These are phyloP conservation scores for Coemansia sp. DNA, from an alignment of 192 early-diverging fungal species.

Conservation along the genomic window DNA sequence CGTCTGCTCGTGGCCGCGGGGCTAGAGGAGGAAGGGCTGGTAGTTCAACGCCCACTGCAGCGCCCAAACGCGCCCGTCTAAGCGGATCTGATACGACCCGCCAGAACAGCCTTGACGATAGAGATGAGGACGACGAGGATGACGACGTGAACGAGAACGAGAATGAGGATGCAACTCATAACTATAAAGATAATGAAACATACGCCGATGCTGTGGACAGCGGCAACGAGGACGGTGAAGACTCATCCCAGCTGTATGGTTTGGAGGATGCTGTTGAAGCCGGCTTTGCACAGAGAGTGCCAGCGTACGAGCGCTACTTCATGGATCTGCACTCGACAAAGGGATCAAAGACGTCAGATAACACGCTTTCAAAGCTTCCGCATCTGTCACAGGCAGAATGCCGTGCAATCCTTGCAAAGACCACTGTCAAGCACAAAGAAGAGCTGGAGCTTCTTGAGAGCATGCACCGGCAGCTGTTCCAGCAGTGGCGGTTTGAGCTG, in stretches of 20 bases:
- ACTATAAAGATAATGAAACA: neutral
- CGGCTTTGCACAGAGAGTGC: conserved; percentile 24
- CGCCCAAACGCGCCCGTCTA: conserved; percentile 6
- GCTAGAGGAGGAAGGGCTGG: conserved; percentile 7
- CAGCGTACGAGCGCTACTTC: conserved; percentile 79
- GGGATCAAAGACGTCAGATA: conserved; percentile 75
- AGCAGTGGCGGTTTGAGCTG: conserved; percentile 90
- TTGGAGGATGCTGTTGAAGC: conserved; percentile 15
- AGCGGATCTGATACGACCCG: neutral
- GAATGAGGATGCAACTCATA: conserved; percentile 5
- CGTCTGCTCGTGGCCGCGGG: conserved; percentile 21
- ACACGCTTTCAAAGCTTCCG: conserved; percentile 82
- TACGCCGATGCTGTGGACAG: neutral
- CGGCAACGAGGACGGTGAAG: conserved; percentile 10
- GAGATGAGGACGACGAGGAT: conserved; percentile 13
- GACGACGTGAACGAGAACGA: conserved; percentile 27
- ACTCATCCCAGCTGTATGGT: conserved; percentile 1
- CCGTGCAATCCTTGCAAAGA: conserved; percentile 54
- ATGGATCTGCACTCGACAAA: conserved; percentile 62
- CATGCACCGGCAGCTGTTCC: conserved; percentile 68
- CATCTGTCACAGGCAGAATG: conserved; percentile 74
- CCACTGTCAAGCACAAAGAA: conserved; percentile 62
- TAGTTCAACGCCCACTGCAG: neutral
- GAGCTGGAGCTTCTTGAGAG: conserved; percentile 61
- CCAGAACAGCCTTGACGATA: neutral